Conservation (phyloP, 257 asterid species). For the Ophiorrhiza pumila region DNA sequence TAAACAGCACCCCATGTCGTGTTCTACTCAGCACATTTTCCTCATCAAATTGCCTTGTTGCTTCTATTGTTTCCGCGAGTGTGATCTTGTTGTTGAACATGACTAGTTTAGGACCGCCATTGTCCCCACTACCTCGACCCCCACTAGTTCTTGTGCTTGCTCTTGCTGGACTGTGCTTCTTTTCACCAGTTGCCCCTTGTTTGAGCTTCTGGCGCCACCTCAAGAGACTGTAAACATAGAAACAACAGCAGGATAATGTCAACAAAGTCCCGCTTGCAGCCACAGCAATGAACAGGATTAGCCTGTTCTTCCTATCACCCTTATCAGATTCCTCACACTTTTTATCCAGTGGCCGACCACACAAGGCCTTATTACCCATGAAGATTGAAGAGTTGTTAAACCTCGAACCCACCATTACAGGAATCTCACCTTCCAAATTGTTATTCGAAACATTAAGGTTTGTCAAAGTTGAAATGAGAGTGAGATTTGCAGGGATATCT, state of each 20-base stretch:
- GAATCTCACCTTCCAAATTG: conserved; percentile 54
- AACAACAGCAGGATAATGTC: conserved; percentile 62
- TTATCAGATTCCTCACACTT: conserved; percentile 35
- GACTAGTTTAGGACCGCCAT: conserved; percentile 56
- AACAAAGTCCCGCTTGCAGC: conserved; percentile 61
- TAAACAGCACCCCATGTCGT: conserved; percentile 54
- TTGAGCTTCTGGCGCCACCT: conserved; percentile 69
- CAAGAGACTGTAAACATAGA: conserved; percentile 56
- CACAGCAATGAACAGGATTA: conserved; percentile 58
- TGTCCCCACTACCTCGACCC: conserved; percentile 61
- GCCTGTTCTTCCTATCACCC: conserved; percentile 39
- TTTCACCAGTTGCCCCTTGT: conserved; percentile 42
- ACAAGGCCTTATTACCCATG: conserved; percentile 48
- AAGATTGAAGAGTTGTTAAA: conserved; percentile 43
- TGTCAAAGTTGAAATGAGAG: conserved; percentile 40
- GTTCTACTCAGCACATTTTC: conserved; percentile 63
- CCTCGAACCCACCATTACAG: conserved; percentile 43
- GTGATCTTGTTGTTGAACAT: conserved; percentile 73
- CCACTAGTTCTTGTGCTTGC: conserved; percentile 66
- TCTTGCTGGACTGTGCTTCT: conserved; percentile 66
- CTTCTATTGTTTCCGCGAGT: conserved; percentile 61
- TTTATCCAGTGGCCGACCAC: conserved; percentile 56
- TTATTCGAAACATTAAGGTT: conserved; percentile 55
- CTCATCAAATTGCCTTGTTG: conserved; percentile 68
- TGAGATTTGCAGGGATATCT: conserved; percentile 50